A percentile compares a stretch with the other conserved stretches of the same genome.
Evolutionary conservation across 1,139 yeast genomes (phyloP).

Genomic region (Yamadazyma diospyri): DNA sequence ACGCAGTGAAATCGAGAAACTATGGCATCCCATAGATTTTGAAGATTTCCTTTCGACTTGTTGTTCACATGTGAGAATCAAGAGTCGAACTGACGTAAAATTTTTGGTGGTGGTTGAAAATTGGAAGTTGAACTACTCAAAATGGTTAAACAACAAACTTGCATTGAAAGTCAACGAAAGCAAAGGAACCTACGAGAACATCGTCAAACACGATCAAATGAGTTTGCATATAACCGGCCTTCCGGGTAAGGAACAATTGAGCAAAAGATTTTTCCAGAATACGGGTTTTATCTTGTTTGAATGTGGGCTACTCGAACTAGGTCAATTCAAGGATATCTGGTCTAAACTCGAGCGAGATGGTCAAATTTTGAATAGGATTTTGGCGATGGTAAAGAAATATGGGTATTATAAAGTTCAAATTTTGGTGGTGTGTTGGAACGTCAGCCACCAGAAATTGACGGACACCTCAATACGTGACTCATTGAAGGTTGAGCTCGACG

Average conservation of each 20-base stretch:
- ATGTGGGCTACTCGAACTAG: constrained; percentile 35
- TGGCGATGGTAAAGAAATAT: constrained; percentile 33
- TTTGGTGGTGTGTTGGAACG: constrained; percentile 40
- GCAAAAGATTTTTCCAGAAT: constrained; percentile 33
- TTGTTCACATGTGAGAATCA: constrained; percentile 21
- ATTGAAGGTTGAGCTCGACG: constrained; percentile 17
- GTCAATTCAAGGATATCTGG: constrained; percentile 17
- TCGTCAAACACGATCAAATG: constrained; percentile 21
- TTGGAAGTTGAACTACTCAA: constrained; percentile 39
- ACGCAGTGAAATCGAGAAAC: constrained; percentile 30
- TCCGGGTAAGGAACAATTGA: constrained; percentile 34
- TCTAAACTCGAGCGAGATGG: constrained; percentile 35
- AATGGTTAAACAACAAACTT: constrained; percentile 46
- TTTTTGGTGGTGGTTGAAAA: constrained; percentile 43
- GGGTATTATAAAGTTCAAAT: constrained; percentile 35
- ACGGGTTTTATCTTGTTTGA: constrained; percentile 44
- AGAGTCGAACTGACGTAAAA: constrained; percentile 21
- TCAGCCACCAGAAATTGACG: constrained; percentile 18
- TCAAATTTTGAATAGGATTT: constrained; percentile 34
- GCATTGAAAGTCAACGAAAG: constrained; percentile 26
- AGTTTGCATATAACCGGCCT: constrained; percentile 30
- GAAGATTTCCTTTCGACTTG: constrained; percentile 21
- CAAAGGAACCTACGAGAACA: constrained; percentile 25
- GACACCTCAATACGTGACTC: constrained; percentile 16
- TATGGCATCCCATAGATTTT: constrained; percentile 42